phyloP scores from a whole-genome alignment of 2,329 filamentous ascomycete genomes.

The Fonsecaea multimorphosa region DNA sequence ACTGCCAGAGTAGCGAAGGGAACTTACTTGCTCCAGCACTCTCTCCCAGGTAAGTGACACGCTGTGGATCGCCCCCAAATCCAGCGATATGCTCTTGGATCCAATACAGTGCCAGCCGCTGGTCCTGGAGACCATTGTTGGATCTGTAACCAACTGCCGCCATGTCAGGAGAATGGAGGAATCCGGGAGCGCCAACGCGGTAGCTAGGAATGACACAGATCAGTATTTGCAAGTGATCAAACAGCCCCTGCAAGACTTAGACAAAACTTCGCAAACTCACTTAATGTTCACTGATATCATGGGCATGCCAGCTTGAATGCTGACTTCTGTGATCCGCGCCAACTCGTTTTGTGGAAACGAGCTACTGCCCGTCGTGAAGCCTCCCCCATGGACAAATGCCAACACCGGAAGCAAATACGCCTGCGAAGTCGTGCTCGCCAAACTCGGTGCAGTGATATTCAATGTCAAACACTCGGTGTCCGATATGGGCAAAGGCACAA shows the following conservation, averaged over 20 bases:
- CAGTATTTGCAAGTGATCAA: too few species aligned
- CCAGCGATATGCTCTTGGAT: not conserved
- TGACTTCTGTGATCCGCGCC: not conserved
- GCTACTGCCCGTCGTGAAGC: conserved; percentile 4
- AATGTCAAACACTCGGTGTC: too few species aligned
- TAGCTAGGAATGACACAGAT: too few species aligned
- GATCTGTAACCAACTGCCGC: not conserved
- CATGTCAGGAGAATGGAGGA: not conserved
- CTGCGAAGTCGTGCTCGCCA: too few species aligned
- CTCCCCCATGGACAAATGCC: not conserved
- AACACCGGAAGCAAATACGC: not conserved
- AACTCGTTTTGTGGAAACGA: not conserved
- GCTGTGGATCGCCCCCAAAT: not conserved
- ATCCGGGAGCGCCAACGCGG: conserved; percentile 1
- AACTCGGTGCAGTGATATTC: too few species aligned
- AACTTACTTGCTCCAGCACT: not conserved
- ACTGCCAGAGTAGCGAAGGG: too few species aligned
- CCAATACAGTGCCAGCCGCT: not conserved
- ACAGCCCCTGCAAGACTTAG: too few species aligned
- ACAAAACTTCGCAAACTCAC: too few species aligned
- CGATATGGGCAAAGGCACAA: too few species aligned
- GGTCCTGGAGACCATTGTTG: not conserved
- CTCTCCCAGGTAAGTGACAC: not conserved
- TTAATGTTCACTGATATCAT: not conserved
- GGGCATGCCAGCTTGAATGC: not conserved